Base-by-base conservation (phyloP, 768 basidiomycete genomes). In the Hygrocybe punicea region DNA sequence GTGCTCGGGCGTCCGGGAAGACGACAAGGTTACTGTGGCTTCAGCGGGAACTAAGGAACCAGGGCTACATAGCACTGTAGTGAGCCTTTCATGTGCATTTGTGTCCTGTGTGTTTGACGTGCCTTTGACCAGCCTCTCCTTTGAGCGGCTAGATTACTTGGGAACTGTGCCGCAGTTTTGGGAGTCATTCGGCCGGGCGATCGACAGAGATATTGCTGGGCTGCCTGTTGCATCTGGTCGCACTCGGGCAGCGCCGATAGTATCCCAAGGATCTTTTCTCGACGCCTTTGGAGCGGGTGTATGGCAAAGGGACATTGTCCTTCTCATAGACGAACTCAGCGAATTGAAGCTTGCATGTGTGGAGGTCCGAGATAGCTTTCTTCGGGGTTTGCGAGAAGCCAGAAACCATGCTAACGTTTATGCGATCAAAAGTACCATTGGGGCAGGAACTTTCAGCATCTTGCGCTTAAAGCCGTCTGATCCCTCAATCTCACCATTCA, bases 311-410 rank as follows among this genome's bases (percentile, higher is more conserved):
- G 16, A 4, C n/a, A 16, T 59, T 36, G 58, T n/a, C n/a, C 56
- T 59, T 34, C 58, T 59, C 34, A n/a, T 59, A n/a, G 54, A 59
- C 53, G 55, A 59, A 56, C 33, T 59, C 29, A 59, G 58, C 48
- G 40, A 17, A 21, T 49, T 59, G 19, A 14, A 35, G 23, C 34
- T 13, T 16, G 55, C 56, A 36, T 2, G 36, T 1, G 29, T 5
- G 10, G 17, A 50, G 8, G 24, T 58, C 37, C 56, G 33, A 16
- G 24, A 58, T 57, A 17, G 19, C 8, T 56, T 35, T 36, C 58
- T 59, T 25, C 56, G 19, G 44, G 55, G 56, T 49, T 50, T 55
- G 56, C 40, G 58, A 47, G 45, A 23, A 49, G 33, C 48, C 29
- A 46, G 29, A 35, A n/a, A 59, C 1, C 11, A 57, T 39, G 10